Conservation (phyloP, 768 basidiomycete genomes). For the Kwoniella dendrophila region DNA sequence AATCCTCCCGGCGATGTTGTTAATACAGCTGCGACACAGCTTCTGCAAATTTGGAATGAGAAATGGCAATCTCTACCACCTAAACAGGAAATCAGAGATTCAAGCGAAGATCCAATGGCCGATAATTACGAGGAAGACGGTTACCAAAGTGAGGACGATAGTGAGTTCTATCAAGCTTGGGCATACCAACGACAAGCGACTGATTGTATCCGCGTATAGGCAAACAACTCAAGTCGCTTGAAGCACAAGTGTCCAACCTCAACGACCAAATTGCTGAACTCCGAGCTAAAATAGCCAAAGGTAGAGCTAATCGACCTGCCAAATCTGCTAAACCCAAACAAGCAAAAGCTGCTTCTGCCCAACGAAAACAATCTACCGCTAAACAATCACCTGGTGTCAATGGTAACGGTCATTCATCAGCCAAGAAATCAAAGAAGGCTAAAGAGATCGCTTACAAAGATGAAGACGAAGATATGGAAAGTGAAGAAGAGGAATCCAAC, state of each 20-base stretch:
- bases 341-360: slow-evolving; percentile 25
- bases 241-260: slow-evolving; percentile 18
- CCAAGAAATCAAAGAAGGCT: slow-evolving; percentile 44
- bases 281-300: slow-evolving; percentile 33
- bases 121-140: slow-evolving; percentile 68
- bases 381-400: slow-evolving; percentile 41
- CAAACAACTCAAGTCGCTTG: slow-evolving; percentile 15
- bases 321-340: slow-evolving; percentile 28
- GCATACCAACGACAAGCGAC: no score
- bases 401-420: slow-evolving; percentile 23
- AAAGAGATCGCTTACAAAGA: slow-evolving; percentile 40
- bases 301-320: slow-evolving; percentile 15
- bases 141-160: slow-evolving; percentile 65
- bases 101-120: slow-evolving; percentile 61
- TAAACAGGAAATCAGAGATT: slow-evolving; percentile 58
- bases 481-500: slow-evolving; percentile 35
- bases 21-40: slow-evolving; percentile 77
- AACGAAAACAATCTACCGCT: slow-evolving; percentile 37
- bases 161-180: slow-evolving; percentile 59
- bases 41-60: slow-evolving; percentile 87
- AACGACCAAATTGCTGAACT: slow-evolving; percentile 35
- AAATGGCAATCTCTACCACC: slow-evolving; percentile 81
- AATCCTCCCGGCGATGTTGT: slow-evolving; percentile 87
- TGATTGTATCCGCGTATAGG: background rate
- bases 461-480: slow-evolving; percentile 41